Conservation (phyloP, 257 asterid genomes). For the Parsonsia alboflavescens region DNA sequence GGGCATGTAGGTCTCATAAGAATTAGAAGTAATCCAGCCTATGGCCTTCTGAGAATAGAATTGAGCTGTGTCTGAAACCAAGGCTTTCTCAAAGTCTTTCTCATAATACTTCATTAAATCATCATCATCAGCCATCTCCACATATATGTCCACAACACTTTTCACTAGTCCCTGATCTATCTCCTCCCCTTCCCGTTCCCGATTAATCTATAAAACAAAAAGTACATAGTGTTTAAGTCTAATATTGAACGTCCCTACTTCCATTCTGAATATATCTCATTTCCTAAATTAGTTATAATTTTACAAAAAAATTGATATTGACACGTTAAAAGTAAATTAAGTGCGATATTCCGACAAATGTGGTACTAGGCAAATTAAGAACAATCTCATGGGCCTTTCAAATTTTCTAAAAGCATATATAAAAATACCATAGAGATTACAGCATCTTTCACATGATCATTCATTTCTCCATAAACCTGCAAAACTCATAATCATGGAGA, state of each 20-base stretch:
- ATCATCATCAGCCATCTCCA: constrained; percentile 25
- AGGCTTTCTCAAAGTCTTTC: constrained; percentile 35
- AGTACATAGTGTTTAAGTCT: too few relatives aligned
- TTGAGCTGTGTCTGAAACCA: constrained; percentile 26
- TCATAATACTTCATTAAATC: constrained; percentile 21
- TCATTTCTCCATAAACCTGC: constrained; percentile 35
- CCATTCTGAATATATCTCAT: too few relatives aligned
- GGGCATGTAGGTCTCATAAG: constrained; percentile 24
- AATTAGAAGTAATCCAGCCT: constrained; percentile 26
- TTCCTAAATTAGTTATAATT: too few relatives aligned
- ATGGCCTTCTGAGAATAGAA: constrained; percentile 34
- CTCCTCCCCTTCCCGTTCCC: constrained; percentile 32
- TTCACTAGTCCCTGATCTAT: constrained; percentile 28
- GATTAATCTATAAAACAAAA: constrained; percentile 23
- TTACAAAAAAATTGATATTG: too few relatives aligned
- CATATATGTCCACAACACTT: constrained; percentile 31
- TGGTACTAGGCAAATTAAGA: too few relatives aligned
- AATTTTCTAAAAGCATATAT: too few relatives aligned
- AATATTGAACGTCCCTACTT: too few relatives aligned
- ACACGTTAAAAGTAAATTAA: too few relatives aligned
- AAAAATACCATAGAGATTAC: constrained; percentile 34
- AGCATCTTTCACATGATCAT: constrained; percentile 33
- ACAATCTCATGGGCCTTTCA: too few relatives aligned
- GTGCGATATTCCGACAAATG: too few relatives aligned
- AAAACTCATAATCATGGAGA: not conserved